Percentiles rank a stretch among this genome's conserved stretches.
These are phyloP conservation scores for Cytidiella melzeri DNA, from an alignment of 768 basidiomycete species.

Conservation along the genomic window DNA sequence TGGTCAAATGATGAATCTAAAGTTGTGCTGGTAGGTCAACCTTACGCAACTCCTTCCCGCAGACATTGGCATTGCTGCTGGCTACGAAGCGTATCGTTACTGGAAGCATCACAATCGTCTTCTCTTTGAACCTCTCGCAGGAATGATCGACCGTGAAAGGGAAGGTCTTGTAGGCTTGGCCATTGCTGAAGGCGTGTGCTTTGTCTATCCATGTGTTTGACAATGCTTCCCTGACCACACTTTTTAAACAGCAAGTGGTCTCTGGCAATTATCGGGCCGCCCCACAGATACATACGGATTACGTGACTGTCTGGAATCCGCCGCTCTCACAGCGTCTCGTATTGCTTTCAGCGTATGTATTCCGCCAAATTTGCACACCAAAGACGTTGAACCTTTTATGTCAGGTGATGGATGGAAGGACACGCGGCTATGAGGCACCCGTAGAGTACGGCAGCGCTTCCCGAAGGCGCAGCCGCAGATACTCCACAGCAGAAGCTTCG, in stretches of 20 bases:
- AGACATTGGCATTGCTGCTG: conserved; percentile 72
- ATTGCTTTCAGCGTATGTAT: conserved; percentile 48
- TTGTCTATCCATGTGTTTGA: not conserved
- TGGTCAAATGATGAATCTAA: no score
- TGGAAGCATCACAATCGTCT: conserved; percentile 50
- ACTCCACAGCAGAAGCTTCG: conserved; percentile 7
- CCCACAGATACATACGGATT: conserved; percentile 39
- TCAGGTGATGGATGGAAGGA: not conserved
- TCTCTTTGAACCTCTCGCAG: conserved; percentile 50
- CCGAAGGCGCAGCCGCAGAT: conserved; percentile 1
- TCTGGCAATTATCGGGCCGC: conserved; percentile 47
- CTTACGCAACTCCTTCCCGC: conserved; percentile 43
- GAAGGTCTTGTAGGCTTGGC: conserved; percentile 66
- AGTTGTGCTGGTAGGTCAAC: conserved; percentile 37
- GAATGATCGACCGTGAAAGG: conserved; percentile 53
- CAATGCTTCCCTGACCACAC: conserved; percentile 4
- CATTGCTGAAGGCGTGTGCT: conserved; percentile 56
- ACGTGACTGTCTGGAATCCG: conserved; percentile 51
- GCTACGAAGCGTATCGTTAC: conserved; percentile 68
- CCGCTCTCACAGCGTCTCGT: conserved; percentile 59
- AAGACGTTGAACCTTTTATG: not conserved
- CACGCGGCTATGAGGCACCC: conserved; percentile 1
- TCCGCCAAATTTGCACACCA: not conserved
- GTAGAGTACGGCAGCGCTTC: conserved; percentile 1
- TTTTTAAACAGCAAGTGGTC: conserved; percentile 41